A percentile compares a stretch with the other conserved stretches of the same genome.
phyloP scores from a whole-genome alignment of 148 eudicot genomes.

The Diospyros kaki region DNA sequence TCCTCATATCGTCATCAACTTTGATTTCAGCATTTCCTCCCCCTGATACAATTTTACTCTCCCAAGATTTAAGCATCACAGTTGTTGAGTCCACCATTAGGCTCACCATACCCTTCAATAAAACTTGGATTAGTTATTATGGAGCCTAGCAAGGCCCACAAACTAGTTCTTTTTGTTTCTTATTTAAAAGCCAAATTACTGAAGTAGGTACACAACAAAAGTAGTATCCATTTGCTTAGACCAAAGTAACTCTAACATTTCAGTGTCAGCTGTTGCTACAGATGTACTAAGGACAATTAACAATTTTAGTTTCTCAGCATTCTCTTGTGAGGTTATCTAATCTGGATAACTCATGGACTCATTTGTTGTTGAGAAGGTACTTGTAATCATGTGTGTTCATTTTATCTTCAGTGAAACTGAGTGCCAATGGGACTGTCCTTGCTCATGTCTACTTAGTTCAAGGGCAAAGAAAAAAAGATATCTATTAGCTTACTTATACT shows the following conservation, averaged over 20 bases:
- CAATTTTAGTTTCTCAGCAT: no score
- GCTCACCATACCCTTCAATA: slow-evolving; percentile 45
- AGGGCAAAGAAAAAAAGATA: no score
- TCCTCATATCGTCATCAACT: slow-evolving; percentile 47
- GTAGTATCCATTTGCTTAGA: not conserved
- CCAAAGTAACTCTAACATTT: not conserved
- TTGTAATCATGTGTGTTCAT: not conserved
- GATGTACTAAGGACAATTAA: not conserved
- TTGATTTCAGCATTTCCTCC: slow-evolving; percentile 34
- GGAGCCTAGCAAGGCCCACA: no score
- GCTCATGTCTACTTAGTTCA: no score
- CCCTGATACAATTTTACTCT: slow-evolving; percentile 16
- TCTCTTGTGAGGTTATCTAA: no score
- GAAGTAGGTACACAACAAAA: not conserved
- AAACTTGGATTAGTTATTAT: not conserved
- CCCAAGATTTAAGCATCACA: slow-evolving; percentile 39
- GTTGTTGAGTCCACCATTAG: slow-evolving; percentile 45
- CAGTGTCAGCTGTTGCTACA: not conserved
- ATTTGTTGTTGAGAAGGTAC: not conserved
- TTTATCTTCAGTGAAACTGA: not conserved
- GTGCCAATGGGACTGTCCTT: no score
- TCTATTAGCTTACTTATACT: no score
- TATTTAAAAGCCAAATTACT: not conserved
- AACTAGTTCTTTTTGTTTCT: no score
- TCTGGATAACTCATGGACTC: not conserved